Evolutionary conservation across 202 grass and related monocot species (phyloP), one percentile per base, ranked within the genome.

Genomic region (Digitaria exilis): DNA sequence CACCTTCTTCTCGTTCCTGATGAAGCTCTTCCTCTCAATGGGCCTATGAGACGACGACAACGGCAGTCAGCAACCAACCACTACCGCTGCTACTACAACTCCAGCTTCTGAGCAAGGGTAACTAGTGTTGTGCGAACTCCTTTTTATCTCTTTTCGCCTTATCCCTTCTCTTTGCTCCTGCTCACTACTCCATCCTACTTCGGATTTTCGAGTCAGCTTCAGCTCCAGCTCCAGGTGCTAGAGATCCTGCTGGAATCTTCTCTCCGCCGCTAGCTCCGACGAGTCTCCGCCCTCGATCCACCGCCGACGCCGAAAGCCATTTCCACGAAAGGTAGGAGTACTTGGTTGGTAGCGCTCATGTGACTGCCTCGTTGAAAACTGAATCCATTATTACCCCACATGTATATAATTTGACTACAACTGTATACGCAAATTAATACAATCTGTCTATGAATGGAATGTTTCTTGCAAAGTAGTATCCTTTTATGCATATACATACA

Each of bases 1-100:
- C 44, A 25, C 62, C 16, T 22, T 44, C 63, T 49, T 34, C 43
- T 34, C 52, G 32, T 17, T 63, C 72, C 42, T 71, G 55, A 57
- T 15, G 65, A 18, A 71, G 82, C 37, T 58, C 24, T 28, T 69
- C 46, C 25, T 64, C 78, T 86, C 62, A 64, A 65, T 65, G 71
- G 57, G 3, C 88, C 50, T 90, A 82, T 90, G 84, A 83, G 74
- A 39, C 39, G 41, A 69, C 61, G 8, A 86, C 46, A 82, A 19
- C 45, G 5, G 34, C 57, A 12, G 62, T 19, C n/a, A 67, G 44
- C 61, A 67, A 21, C 71, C 76, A 63, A 22, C 46, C 1, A 32
- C 73, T 1, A 28, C 46, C 2, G 24, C 73, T 2, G 28, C 64
- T 37, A 25, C 64, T 37, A 25, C 82, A 7, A n/a, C 77, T 46